These are phyloP conservation scores for Salix viminalis DNA, from an alignment of 345 rosid species.

Conservation along the genomic window DNA sequence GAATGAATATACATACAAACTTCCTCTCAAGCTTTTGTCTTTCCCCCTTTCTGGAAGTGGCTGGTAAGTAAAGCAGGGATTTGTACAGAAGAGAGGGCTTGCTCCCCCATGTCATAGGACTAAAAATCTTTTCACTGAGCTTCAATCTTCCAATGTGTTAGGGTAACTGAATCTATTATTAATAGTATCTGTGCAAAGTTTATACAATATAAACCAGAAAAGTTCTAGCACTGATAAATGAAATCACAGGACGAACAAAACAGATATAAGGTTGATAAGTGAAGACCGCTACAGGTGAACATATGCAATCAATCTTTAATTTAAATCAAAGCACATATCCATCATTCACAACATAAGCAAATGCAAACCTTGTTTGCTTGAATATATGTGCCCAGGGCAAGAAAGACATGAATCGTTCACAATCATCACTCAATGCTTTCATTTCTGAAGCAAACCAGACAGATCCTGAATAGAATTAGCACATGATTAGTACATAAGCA, in stretches of 20 bases:
- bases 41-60: background rate
- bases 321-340: background rate
- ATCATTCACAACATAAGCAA: background rate
- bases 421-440: constrained; percentile 87
- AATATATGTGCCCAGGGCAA: constrained; percentile 79
- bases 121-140: background rate
- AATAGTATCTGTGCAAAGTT: background rate
- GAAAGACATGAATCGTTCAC: constrained; percentile 67
- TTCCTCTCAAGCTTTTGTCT: background rate
- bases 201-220: background rate
- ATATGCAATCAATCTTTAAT: background rate
- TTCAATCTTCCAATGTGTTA: background rate
- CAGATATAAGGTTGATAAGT: background rate
- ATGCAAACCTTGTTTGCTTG: constrained; percentile 79
- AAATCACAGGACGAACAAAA: background rate
- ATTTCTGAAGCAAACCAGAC: constrained; percentile 91
- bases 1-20: background rate
- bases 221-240: background rate
- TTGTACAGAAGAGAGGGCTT: background rate
- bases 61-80: background rate
- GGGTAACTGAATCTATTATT: background rate
- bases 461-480: constrained; percentile 47
- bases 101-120: background rate
- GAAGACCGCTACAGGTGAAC: background rate
- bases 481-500: constrained; percentile 2